Evolutionary conservation across 2,329 filamentous ascomycete genomes (phyloP), one percentile per base, ranked within the genome.

Genomic region (Alternaria rosae): DNA sequence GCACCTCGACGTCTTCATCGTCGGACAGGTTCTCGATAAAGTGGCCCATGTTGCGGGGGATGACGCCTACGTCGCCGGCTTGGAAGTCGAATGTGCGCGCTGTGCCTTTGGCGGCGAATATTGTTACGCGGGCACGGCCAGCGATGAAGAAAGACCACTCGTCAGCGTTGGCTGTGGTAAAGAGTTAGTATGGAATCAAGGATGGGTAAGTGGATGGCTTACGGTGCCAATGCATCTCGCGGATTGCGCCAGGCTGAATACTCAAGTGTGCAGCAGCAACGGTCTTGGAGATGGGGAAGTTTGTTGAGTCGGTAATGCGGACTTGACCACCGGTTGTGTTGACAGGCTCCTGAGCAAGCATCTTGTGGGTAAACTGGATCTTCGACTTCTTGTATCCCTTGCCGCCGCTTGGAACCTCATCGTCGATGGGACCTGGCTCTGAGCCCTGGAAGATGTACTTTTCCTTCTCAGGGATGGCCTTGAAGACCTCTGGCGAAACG

Each of bases 221-320:
- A 71, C 70, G 90, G 73, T 94, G 91, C 91, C 91, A 94, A 81
- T 94, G 91, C 85, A 94, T 92, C 80, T 93, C 91, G 10, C 91
- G 86, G 74, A 93, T 82, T 0, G 89, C 90, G 13, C 90, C 90
- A 0, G 91, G 91, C 66, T 90, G 82, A 63, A 94, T 91, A 38
- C 86, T 86, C 17, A 92, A 85, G 70, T 93, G 86, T 1, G 90
- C 91, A 1, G 91, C 91, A 0, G 91, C 90, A 20, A 93, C 86
- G 0, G 89, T 91, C 77, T 87, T 89, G 47, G 91, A 91, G 63
- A 93, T 85, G 28, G 88, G 87, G 75, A 94, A 94, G 78, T 91
- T 92, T 28, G 82, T 85, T n/a, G 90, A 91, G 76, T 94, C 91
- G 6, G 90, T 85, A 75, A 94, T 91, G 69, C 91, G 88, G 1